Evolutionary conservation across 2,329 filamentous ascomycete species (phyloP), one percentile per base, ranked within the genome.

Genomic region (Eurotiales sp.): DNA sequence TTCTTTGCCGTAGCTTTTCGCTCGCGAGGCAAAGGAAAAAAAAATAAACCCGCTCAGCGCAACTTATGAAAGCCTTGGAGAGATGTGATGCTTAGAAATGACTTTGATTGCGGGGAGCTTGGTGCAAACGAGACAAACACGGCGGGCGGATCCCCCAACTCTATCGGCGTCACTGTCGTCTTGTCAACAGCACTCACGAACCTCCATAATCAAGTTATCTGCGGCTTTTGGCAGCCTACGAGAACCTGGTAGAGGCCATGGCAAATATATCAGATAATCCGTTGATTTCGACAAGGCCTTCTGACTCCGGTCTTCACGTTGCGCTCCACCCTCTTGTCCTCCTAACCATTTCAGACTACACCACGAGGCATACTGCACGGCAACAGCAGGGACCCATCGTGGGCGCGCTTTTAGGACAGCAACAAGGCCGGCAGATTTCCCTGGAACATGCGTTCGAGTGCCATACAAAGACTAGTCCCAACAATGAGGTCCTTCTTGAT

Each of bases 321-420:
- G 84, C 90, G 61, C 83, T 99, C 15, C 93, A 99, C 64, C 93
- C 93, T 22, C 85, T 99, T 44, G 91, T 96, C 47, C 86, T 97
- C 59, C 88, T 99, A 72, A 95, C 88, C 58, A 93, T 99, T 63
- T 96, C 92, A 60, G 93, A 99, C 71, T 95, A 95, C 69, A 90
- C 97, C 68, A 95, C 92, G 53, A 84, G 93, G 54, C 91, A 96
- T 70, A 88, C 86, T 1, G 79, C 96, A 51, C 84, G 93, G 53
- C 76, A 83, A 47, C 85, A 90, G 61, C 69, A 76, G 15, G 88
- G 88, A 0, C 90, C 90, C 14, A 80, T 96, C 15, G 81, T 92
- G 3, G 93, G 93, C 51, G 90, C 87, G 47, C 78, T 99, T n/a
- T 73, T 99, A 5, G 93, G 93, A 14, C 88, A 93, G 64, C 91